These are phyloP conservation scores for Podospora bellae-mahoneyi DNA, from an alignment of 495 filamentous ascomycete genomes.

Conservation along the genomic window DNA sequence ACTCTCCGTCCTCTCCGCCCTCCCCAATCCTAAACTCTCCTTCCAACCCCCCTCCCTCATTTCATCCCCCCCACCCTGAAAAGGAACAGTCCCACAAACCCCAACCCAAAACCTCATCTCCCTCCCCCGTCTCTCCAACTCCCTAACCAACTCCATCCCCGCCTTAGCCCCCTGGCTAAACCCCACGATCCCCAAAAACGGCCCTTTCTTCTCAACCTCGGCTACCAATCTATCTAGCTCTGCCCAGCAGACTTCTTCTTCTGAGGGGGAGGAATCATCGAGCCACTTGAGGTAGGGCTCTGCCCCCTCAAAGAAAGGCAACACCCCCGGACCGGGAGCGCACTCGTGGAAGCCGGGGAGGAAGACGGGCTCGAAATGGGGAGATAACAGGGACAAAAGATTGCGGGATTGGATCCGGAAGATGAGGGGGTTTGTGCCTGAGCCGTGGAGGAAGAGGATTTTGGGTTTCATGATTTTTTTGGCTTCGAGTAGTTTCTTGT, in stretches of 20 bases:
- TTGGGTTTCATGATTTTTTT: constrained; percentile 21
- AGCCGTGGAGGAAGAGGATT: constrained; percentile 32
- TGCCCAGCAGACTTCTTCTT: constrained; percentile 16
- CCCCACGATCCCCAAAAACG: constrained; percentile 30
- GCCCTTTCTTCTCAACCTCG: constrained; percentile 16
- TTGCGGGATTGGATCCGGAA: constrained; percentile 31
- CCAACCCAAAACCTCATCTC: constrained; percentile 21
- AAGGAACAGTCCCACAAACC: constrained; percentile 31
- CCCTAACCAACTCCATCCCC: constrained; percentile 22
- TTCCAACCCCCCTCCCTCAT: constrained; percentile 1
- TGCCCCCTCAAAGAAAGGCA: constrained; percentile 28
- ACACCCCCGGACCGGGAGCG: constrained; percentile 25
- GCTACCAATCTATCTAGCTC: constrained; percentile 15
- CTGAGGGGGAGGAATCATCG: constrained; percentile 3
- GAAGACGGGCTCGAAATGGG: constrained; percentile 30
- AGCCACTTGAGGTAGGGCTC: constrained; percentile 29
- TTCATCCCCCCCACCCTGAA: constrained; percentile 4
- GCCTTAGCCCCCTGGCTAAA: constrained; percentile 35
- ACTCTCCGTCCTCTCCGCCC: constrained; percentile 17
- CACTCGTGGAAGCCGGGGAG: constrained; percentile 19
- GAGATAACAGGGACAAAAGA: constrained; percentile 20
- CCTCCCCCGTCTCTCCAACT: constrained; percentile 19
- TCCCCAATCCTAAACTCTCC: constrained; percentile 12
- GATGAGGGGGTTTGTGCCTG: constrained; percentile 27
- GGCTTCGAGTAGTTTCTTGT: not conserved